phyloP scores from a whole-genome alignment of 1,284 basidiomycete species.

The Clitocybe nebularis region DNA sequence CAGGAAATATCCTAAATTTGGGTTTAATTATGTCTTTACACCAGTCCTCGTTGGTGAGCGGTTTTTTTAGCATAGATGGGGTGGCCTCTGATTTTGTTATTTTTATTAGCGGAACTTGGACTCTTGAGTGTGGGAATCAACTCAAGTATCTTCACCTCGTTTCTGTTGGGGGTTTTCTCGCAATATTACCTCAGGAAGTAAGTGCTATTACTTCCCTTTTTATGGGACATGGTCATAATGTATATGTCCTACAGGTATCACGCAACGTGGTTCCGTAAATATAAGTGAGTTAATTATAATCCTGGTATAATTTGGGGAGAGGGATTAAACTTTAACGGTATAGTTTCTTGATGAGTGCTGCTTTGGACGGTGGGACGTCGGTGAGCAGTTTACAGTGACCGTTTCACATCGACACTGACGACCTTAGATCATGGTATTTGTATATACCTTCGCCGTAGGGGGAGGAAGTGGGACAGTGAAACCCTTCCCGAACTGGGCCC shows the following conservation, averaged over 20 bases:
- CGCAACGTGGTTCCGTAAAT: constrained; percentile 52
- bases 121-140: constrained; percentile 52
- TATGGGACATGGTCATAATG: background rate
- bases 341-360: constrained; percentile 46
- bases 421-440: constrained; percentile 53
- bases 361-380: constrained; percentile 53
- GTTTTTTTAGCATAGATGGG: background rate
- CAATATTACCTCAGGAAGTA: constrained; percentile 47
- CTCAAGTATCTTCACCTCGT: constrained; percentile 45
- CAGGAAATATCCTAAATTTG: constrained; percentile 32
- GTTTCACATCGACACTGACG: no score
- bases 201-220: background rate
- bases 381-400: no score
- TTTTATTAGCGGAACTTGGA: constrained; percentile 32
- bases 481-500: constrained; percentile 44
- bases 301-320: no score
- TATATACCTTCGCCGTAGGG: constrained; percentile 58
- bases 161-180: constrained; percentile 50
- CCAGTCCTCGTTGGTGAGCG: constrained; percentile 29
- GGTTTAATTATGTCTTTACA: constrained; percentile 31
- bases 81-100: background rate
- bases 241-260: constrained; percentile 6
- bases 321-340: background rate
- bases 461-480: constrained; percentile 48
- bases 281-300: constrained; percentile 31